phyloP scores from a whole-genome alignment of 2,329 filamentous ascomycete genomes.

The Lasiodiplodia sp. region DNA sequence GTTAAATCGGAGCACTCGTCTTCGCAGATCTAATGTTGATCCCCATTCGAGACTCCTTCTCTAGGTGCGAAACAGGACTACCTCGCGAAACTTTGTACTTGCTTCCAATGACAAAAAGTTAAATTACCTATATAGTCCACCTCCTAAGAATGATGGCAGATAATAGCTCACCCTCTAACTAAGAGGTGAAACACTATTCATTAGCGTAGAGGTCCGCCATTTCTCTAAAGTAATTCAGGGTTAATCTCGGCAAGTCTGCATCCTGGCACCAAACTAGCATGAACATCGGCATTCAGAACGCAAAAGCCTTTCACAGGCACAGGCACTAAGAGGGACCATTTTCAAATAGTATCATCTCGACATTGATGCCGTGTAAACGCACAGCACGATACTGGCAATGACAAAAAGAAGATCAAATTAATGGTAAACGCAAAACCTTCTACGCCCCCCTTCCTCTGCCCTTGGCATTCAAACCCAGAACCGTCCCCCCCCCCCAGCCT shows the following conservation, averaged over 20 bases:
- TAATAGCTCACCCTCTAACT: too few species aligned
- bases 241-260: too few species aligned
- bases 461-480: background rate
- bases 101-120: background rate
- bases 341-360: background rate
- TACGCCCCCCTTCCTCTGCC: too few species aligned
- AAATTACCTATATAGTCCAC: too few species aligned
- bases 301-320: too few species aligned
- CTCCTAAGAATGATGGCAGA: too few species aligned
- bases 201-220: too few species aligned
- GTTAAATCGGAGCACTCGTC: background rate
- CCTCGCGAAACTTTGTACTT: background rate
- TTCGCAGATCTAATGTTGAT: background rate
- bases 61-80: background rate
- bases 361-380: background rate
- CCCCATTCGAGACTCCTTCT: background rate
- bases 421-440: background rate
- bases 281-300: too few species aligned
- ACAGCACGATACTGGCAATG: background rate
- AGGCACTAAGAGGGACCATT: background rate
- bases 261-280: too few species aligned
- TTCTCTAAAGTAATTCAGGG: too few species aligned
- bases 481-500: too few species aligned
- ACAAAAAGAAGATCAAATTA: background rate
- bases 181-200: too few species aligned